phyloP scores from a whole-genome alignment of 2,329 filamentous ascomycete genomes.

The Lachnellula hyalina region DNA sequence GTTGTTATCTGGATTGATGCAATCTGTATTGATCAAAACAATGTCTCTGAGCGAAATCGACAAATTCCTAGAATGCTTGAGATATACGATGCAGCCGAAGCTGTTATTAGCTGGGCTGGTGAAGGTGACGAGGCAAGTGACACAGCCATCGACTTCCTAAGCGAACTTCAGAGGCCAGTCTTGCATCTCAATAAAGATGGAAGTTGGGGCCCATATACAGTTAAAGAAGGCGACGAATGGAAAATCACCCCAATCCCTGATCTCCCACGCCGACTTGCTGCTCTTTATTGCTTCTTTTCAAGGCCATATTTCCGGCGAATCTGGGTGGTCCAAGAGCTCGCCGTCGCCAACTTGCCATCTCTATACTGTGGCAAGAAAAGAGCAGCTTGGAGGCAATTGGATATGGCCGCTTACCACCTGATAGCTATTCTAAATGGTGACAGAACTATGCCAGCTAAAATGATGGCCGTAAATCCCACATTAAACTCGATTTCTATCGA shows the following conservation, averaged over 20 bases:
- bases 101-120: conserved; percentile 4
- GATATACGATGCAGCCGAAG: conserved; percentile 10
- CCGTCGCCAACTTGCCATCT: background rate
- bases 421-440: conserved; percentile 6
- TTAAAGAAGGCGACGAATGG: background rate
- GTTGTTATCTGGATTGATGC: conserved; percentile 15
- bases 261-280: conserved; percentile 7
- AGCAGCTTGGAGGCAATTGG: conserved; percentile 6
- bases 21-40: conserved; percentile 14
- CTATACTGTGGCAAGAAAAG: conserved; percentile 5
- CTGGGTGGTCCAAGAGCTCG: conserved; percentile 37
- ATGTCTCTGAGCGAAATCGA: conserved; percentile 5
- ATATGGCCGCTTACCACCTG: conserved; percentile 7
- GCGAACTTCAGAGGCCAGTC: background rate
- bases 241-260: background rate
- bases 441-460: background rate
- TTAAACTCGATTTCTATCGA: background rate
- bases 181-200: background rate
- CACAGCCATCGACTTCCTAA: conserved; percentile 4
- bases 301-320: conserved; percentile 21
- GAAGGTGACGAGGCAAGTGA: conserved; percentile 6
- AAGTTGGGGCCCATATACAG: background rate
- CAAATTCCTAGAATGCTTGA: conserved; percentile 12
- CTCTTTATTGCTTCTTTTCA: conserved; percentile 7
- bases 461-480: conserved; percentile 3